Evolutionary conservation across 176 grass and related monocot genomes (phyloP).

Genomic region (Oryza rufipogon): DNA sequence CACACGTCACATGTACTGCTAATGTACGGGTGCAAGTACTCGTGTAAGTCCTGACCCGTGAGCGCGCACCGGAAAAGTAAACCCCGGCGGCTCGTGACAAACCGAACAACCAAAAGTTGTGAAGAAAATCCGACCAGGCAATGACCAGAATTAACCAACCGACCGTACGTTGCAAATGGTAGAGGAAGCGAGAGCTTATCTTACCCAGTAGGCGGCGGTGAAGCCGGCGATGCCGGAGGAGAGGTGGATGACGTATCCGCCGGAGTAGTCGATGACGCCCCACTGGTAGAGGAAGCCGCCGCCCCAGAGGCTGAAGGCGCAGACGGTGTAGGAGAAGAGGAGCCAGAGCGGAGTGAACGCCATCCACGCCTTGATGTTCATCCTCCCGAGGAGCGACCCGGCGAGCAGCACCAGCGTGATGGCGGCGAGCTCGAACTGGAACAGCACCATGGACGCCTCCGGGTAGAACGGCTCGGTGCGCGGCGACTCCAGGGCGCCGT

Average conservation of each 20-base stretch:
- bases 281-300: conserved; percentile 81
- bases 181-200: background rate
- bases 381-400: conserved; percentile 68
- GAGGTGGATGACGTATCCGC: conserved; percentile 93
- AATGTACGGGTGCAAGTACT: background rate
- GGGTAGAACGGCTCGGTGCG: conserved; percentile 68
- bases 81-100: background rate
- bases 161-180: background rate
- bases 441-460: conserved; percentile 70
- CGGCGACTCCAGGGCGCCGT: conserved; percentile 44
- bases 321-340: conserved; percentile 69
- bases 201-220: conserved; percentile 83
- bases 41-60: background rate
- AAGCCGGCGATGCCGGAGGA: conserved; percentile 81
- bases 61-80: conserved; percentile 3
- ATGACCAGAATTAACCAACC: background rate
- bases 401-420: conserved; percentile 79
- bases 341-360: conserved; percentile 74
- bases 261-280: conserved; percentile 97
- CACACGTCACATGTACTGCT: background rate
- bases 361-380: conserved; percentile 92
- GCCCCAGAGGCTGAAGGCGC: conserved; percentile 82
- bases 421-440: conserved; percentile 73
- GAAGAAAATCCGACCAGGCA: background rate
- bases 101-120: background rate